These are phyloP conservation scores for Furculomyces boomerangus DNA, from an alignment of 371 early-diverging fungal species.

Conservation along the genomic window DNA sequence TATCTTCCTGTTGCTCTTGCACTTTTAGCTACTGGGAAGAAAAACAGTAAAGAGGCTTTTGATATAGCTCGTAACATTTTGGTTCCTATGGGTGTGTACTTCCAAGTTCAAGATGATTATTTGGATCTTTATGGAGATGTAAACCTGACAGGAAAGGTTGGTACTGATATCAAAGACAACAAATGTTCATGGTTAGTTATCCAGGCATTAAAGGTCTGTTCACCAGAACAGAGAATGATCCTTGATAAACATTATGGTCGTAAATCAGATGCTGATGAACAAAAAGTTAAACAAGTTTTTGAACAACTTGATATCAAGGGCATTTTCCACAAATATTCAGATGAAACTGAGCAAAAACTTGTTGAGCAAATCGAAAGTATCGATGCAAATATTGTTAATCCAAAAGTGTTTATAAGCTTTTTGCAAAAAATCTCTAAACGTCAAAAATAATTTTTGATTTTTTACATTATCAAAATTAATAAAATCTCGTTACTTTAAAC, in stretches of 20 bases:
- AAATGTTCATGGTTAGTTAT: conserved; percentile 96
- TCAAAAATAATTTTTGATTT: conserved; percentile 40
- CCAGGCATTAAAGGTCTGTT: conserved; percentile 54
- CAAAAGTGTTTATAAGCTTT: conserved; percentile 66
- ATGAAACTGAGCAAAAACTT: conserved; percentile 51
- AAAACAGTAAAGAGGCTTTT: conserved; percentile 47
- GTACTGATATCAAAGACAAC: conserved; percentile 96
- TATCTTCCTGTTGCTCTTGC: conserved; percentile 93
- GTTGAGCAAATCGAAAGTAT: conserved; percentile 35
- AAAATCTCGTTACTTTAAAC: background rate
- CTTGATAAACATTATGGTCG: conserved; percentile 87
- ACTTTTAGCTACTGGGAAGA: conserved; percentile 67
- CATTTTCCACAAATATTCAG: conserved; percentile 71
- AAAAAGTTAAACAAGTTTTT: conserved; percentile 63
- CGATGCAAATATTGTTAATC: background rate
- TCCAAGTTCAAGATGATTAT: conserved; percentile 96
- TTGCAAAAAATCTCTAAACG: conserved; percentile 88
- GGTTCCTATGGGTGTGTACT: conserved; percentile 88
- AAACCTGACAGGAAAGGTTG: conserved; percentile 88
- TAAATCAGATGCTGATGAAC: conserved; percentile 51
- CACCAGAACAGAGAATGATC: conserved; percentile 59
- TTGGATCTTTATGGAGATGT: conserved; percentile 87
- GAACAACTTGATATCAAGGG: conserved; percentile 53
- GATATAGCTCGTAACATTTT: conserved; percentile 65
- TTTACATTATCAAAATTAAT: background rate